These are phyloP conservation scores for Mycogone perniciosa DNA, from an alignment of 2,329 filamentous ascomycete genomes.

Conservation along the genomic window DNA sequence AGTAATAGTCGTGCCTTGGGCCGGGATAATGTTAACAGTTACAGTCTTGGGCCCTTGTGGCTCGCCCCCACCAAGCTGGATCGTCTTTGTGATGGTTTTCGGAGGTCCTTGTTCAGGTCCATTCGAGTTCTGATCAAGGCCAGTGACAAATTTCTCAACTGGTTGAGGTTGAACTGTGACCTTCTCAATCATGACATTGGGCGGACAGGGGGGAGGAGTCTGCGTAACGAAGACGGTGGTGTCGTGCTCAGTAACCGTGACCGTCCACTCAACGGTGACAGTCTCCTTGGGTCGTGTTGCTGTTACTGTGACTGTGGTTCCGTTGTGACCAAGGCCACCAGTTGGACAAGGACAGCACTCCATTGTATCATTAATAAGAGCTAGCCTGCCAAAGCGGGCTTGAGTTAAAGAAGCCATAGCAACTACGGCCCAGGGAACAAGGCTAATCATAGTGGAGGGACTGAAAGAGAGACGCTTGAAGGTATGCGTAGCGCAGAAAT, in stretches of 20 bases:
- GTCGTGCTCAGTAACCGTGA: constrained; percentile 19
- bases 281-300: constrained; percentile 21
- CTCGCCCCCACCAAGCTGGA: constrained; percentile 14
- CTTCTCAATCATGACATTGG: constrained; percentile 5
- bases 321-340: constrained; percentile 11
- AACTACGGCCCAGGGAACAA: constrained; percentile 21
- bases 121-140: background rate
- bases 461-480: no score
- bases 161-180: constrained; percentile 13
- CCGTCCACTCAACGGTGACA: constrained; percentile 20
- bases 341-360: constrained; percentile 26
- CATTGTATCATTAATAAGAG: constrained; percentile 15
- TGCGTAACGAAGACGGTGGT: constrained; percentile 14
- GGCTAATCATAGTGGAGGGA: constrained; percentile 19
- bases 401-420: constrained; percentile 21
- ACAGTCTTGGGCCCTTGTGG: constrained; percentile 13
- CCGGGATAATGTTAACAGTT: constrained; percentile 9
- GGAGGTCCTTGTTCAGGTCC: background rate
- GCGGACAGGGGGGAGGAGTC: background rate
- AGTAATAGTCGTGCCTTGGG: background rate
- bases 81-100: constrained; percentile 17
- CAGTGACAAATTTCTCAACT: constrained; percentile 10
- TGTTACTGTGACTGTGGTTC: constrained; percentile 21
- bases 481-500: no score
- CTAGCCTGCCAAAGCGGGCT: constrained; percentile 20